Evolutionary conservation across 345 rosid genomes (phyloP).

Genomic region (Aegle marmelos): DNA sequence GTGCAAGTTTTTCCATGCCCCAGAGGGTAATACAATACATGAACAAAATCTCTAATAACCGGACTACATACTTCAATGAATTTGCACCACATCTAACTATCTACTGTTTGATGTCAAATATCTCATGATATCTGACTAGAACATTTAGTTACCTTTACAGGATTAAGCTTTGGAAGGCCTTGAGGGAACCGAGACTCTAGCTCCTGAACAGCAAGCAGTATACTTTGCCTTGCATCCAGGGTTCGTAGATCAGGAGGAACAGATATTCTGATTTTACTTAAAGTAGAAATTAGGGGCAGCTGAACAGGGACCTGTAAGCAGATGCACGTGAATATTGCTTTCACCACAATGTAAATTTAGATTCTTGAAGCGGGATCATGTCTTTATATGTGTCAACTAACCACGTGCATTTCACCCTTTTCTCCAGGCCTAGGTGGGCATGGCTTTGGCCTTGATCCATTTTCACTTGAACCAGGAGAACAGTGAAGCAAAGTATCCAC

Average conservation of each 20-base stretch:
- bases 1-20: not conserved
- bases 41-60: not conserved
- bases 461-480: constrained; percentile 77
- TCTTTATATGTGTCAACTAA: constrained; percentile 35
- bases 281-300: constrained; percentile 73
- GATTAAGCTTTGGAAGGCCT: constrained; percentile 97
- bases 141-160: constrained; percentile 63
- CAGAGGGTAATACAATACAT: not conserved
- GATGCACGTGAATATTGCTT: constrained; percentile 21
- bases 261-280: constrained; percentile 74
- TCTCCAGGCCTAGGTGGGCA: constrained; percentile 91
- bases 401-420: constrained; percentile 99
- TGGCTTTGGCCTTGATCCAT: constrained; percentile 86
- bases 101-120: not conserved
- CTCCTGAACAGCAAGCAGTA: constrained; percentile 85
- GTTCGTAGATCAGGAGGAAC: constrained; percentile 94
- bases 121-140: not conserved
- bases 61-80: not conserved
- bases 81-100: not conserved
- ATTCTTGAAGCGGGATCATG: not conserved
- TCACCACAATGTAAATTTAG: constrained; percentile 1
- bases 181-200: constrained; percentile 74
- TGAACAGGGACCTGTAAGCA: constrained; percentile 85
- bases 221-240: constrained; percentile 90
- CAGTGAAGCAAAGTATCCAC: constrained; percentile 95